phyloP scores from a whole-genome alignment of 1,139 yeast species.

The Saccharomyces hybrid region DNA sequence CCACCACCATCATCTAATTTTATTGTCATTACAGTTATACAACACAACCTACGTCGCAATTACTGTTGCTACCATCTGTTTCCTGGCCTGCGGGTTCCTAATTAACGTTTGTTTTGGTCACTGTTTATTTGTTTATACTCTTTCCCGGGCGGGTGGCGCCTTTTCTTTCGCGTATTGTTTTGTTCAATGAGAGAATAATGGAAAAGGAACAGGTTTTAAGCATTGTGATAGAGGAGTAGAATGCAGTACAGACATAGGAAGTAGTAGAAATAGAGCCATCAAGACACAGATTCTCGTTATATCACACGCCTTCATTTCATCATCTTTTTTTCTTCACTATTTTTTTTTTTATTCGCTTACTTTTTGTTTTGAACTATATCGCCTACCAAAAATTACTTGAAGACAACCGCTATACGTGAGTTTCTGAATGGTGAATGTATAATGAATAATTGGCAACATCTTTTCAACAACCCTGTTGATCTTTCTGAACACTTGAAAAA shows the following conservation, averaged over 20 bases:
- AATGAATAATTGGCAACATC: conserved; percentile 33
- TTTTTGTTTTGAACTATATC: neutral
- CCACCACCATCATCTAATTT: neutral
- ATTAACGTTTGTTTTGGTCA: neutral
- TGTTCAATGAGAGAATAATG: neutral
- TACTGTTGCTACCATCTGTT: neutral
- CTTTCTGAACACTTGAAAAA: conserved; percentile 27
- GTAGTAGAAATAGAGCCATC: neutral
- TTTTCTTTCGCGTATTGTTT: neutral
- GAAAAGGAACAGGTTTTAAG: neutral
- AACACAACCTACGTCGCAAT: neutral
- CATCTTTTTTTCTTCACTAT: neutral
- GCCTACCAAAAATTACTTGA: neutral
- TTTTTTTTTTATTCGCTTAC: neutral
- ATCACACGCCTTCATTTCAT: neutral
- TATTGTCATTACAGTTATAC: neutral
- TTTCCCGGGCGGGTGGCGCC: neutral
- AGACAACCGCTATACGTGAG: neutral
- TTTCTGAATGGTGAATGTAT: conserved; percentile 1
- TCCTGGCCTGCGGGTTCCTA: neutral
- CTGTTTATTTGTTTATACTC: neutral
- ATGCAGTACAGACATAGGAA: neutral
- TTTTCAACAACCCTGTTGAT: conserved; percentile 27
- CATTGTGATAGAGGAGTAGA: neutral
- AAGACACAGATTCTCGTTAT: neutral